Conservation (phyloP, 495 filamentous ascomycete species). For the Tuber borchii region DNA sequence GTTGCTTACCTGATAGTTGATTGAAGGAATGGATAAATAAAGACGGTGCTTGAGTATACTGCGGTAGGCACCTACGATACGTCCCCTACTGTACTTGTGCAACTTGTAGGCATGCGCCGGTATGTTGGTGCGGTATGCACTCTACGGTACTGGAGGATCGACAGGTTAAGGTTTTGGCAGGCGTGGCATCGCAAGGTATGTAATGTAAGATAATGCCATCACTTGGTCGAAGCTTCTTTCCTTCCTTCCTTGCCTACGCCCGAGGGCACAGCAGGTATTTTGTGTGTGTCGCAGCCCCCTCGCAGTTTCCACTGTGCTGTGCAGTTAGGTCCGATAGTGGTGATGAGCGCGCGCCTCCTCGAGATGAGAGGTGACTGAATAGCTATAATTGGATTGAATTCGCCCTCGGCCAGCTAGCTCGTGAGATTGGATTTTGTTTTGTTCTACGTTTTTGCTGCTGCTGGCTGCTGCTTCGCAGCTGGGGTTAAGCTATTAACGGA, state of each 20-base stretch:
- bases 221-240: conserved; percentile 1
- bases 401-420: too few species aligned
- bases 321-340: not conserved
- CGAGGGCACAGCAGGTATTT: not conserved
- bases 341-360: not conserved
- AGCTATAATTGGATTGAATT: not conserved
- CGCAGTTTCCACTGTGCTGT: not conserved
- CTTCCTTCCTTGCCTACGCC: not conserved
- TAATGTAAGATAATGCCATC: not conserved
- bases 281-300: not conserved
- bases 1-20: too few species aligned
- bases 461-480: too few species aligned
- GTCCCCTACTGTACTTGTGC: too few species aligned
- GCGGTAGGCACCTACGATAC: too few species aligned
- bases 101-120: not conserved
- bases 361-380: not conserved
- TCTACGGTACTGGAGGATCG: not conserved
- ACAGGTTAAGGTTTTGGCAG: not conserved
- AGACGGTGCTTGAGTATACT: too few species aligned
- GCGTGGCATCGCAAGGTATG: not conserved
- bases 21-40: too few species aligned
- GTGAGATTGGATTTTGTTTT: not conserved
- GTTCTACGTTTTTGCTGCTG: too few species aligned
- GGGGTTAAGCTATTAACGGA: too few species aligned
- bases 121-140: too few species aligned